Conservation (phyloP, 371 early-diverging fungal species). For the Circinella minor region DNA sequence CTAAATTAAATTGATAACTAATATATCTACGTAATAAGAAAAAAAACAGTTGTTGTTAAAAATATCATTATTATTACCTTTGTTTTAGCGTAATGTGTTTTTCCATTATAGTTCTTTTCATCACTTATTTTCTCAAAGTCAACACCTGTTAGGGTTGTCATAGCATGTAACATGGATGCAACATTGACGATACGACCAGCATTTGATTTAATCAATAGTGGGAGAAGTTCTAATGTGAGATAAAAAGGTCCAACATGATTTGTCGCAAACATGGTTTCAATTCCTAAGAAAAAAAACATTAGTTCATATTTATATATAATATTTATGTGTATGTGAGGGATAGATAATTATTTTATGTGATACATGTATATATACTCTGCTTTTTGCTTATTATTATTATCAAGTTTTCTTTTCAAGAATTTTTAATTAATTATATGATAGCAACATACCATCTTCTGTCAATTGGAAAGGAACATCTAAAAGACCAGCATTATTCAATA, state of each 20-base stretch:
- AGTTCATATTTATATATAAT: too few species aligned
- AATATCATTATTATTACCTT: slow-evolving; percentile 10
- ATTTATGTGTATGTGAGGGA: too few species aligned
- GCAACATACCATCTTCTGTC: slow-evolving; percentile 63
- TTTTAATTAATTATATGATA: too few species aligned
- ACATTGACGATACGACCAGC: slow-evolving; percentile 65
- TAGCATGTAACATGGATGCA: slow-evolving; percentile 49
- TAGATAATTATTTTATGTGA: too few species aligned
- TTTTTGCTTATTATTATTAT: too few species aligned
- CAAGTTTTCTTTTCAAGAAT: too few species aligned
- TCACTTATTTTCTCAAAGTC: slow-evolving; percentile 48
- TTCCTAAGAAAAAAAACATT: slow-evolving; percentile 9
- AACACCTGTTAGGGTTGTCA: slow-evolving; percentile 29
- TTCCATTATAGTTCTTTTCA: slow-evolving; percentile 32
- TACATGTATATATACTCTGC: too few species aligned
- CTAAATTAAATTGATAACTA: too few species aligned
- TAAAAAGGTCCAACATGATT: slow-evolving; percentile 83
- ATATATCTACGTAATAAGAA: background rate
- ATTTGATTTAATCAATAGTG: slow-evolving; percentile 54
- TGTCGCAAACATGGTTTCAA: slow-evolving; percentile 43
- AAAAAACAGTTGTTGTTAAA: slow-evolving; percentile 14
- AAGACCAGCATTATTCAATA: slow-evolving; percentile 75
- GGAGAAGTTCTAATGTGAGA: slow-evolving; percentile 67
- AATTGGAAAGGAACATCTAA: slow-evolving; percentile 70
- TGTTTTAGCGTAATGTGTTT: slow-evolving; percentile 22